Percentiles rank a stretch among this genome's conserved stretches.
phyloP scores from a whole-genome alignment of 2,329 filamentous ascomycete genomes.

The Apiospora pterosperma region DNA sequence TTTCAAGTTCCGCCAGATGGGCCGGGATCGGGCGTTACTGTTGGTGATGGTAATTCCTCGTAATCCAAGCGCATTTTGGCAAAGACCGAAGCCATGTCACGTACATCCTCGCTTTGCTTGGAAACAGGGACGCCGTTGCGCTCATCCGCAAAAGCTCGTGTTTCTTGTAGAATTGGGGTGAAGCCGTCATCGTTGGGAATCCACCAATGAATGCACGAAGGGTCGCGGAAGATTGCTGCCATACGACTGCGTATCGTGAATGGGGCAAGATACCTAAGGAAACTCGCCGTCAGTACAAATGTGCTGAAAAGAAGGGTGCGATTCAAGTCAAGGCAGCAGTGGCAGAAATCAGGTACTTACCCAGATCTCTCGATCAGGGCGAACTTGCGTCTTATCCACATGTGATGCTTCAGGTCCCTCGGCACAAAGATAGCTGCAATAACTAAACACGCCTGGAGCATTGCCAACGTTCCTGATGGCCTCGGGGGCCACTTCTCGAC shows the following conservation, averaged over 20 bases:
- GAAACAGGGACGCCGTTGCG: conserved; percentile 60
- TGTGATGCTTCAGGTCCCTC: conserved; percentile 65
- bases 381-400: conserved; percentile 79
- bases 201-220: conserved; percentile 80
- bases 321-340: neutral
- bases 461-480: conserved; percentile 67
- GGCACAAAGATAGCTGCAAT: conserved; percentile 80
- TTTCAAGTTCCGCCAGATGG: conserved; percentile 8
- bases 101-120: conserved; percentile 60
- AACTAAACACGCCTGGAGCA: conserved; percentile 71
- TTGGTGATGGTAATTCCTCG: conserved; percentile 14
- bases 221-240: conserved; percentile 70
- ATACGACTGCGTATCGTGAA: conserved; percentile 70
- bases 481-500: conserved; percentile 69
- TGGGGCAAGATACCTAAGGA: conserved; percentile 75
- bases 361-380: conserved; percentile 74
- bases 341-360: conserved; percentile 47
- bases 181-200: conserved; percentile 77
- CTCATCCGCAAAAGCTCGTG: conserved; percentile 79
- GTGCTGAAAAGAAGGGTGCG: neutral
- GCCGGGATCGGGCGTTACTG: conserved; percentile 15
- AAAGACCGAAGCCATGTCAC: conserved; percentile 74
- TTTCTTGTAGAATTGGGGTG: conserved; percentile 67
- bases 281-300: neutral
- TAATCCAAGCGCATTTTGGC: conserved; percentile 53